These are phyloP conservation scores for Botrytis porri DNA, from an alignment of 2,329 filamentous ascomycete genomes.

Conservation along the genomic window DNA sequence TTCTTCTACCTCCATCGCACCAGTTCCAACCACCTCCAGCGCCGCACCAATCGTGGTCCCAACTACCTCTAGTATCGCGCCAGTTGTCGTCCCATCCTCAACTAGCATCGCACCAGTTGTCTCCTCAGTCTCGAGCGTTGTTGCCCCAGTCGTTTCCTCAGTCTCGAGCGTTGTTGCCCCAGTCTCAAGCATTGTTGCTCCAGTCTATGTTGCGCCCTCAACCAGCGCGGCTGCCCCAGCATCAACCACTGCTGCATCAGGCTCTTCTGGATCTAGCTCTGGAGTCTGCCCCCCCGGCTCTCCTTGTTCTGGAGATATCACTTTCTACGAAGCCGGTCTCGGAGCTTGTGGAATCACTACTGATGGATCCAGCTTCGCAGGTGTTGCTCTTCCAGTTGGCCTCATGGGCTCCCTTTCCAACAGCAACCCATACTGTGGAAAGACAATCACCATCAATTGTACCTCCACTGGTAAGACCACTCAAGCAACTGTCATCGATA, in stretches of 20 bases:
- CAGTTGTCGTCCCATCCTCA: slow-evolving; percentile 23
- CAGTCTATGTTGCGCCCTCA: slow-evolving; percentile 21
- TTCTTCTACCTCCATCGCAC: slow-evolving; percentile 16
- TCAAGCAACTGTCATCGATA: slow-evolving; percentile 64
- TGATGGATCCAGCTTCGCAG: slow-evolving; percentile 52
- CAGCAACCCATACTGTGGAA: slow-evolving; percentile 67
- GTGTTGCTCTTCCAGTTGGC: slow-evolving; percentile 65
- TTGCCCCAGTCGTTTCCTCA: slow-evolving; percentile 23
- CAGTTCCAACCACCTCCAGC: slow-evolving; percentile 18
- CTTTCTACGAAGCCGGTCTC: slow-evolving; percentile 68
- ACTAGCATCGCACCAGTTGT: slow-evolving; percentile 27
- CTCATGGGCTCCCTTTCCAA: slow-evolving; percentile 66
- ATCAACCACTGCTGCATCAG: slow-evolving; percentile 17
- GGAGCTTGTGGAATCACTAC: slow-evolving; percentile 67
- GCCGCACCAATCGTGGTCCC: slow-evolving; percentile 24
- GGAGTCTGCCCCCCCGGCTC: slow-evolving; percentile 37
- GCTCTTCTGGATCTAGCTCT: slow-evolving; percentile 27
- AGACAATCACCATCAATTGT: slow-evolving; percentile 66
- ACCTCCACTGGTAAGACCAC: slow-evolving; percentile 55
- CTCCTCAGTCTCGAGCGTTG: slow-evolving; percentile 26
- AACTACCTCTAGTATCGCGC: slow-evolving; percentile 29
- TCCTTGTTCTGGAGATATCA: slow-evolving; percentile 61
- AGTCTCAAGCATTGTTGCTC: not conserved
- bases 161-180: slow-evolving; percentile 25
- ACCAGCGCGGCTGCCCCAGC: slow-evolving; percentile 21